Conservation (phyloP, 148 eudicot species). For the Camellia lanceoleosa region DNA sequence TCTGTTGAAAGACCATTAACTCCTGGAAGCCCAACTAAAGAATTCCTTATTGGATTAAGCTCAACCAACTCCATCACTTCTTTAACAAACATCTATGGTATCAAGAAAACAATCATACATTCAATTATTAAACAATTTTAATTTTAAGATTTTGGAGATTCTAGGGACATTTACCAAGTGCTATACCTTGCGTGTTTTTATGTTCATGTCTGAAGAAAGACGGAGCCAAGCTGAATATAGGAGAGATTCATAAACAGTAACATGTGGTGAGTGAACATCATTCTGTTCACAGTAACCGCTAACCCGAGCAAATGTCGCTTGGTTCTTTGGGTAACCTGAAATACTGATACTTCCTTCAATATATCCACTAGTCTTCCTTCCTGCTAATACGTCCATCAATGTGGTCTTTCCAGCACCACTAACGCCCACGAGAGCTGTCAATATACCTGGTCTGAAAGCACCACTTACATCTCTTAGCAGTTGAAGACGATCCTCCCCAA, state of each 20-base stretch:
- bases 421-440: slow-evolving; percentile 79
- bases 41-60: slow-evolving; percentile 50
- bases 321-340: slow-evolving; percentile 67
- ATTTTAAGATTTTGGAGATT: neutral
- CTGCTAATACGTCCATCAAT: slow-evolving; percentile 71
- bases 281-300: slow-evolving; percentile 76
- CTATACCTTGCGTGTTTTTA: slow-evolving; percentile 43
- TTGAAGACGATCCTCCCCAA: slow-evolving; percentile 52
- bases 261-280: slow-evolving; percentile 71
- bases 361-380: slow-evolving; percentile 68
- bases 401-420: slow-evolving; percentile 83
- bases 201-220: slow-evolving; percentile 45
- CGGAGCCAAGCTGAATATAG: slow-evolving; percentile 76
- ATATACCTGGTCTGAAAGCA: slow-evolving; percentile 63
- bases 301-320: slow-evolving; percentile 65
- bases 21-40: slow-evolving; percentile 67
- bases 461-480: slow-evolving; percentile 67
- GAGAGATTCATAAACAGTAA: slow-evolving; percentile 71
- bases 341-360: slow-evolving; percentile 53
- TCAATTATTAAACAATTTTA: neutral
- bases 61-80: slow-evolving; percentile 67
- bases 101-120: neutral
- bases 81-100: slow-evolving; percentile 49
- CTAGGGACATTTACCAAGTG: neutral
- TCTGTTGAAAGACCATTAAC: slow-evolving; percentile 66